These are phyloP conservation scores for Colletotrichum horii DNA, from an alignment of 2,329 filamentous ascomycete genomes.

Conservation along the genomic window DNA sequence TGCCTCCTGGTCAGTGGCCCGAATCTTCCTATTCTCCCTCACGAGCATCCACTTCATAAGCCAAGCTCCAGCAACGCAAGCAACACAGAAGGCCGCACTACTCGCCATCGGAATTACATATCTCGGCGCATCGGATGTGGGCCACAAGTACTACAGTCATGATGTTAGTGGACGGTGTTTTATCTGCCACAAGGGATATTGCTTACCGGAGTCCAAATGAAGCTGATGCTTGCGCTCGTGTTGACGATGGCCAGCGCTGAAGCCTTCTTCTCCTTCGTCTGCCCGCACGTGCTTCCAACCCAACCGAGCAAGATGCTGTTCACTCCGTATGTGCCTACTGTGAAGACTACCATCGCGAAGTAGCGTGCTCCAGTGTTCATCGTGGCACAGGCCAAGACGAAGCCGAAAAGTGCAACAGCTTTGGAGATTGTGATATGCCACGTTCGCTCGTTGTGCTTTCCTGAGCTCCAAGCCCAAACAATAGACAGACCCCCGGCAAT, in stretches of 20 bases:
- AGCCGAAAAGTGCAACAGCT: conserved; percentile 36
- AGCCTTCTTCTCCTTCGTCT: conserved; percentile 45
- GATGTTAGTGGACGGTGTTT: background rate
- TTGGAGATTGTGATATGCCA: conserved; percentile 52
- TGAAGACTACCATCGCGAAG: conserved; percentile 33
- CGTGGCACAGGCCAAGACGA: conserved; percentile 31
- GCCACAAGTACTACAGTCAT: conserved; percentile 38
- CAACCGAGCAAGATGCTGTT: conserved; percentile 42
- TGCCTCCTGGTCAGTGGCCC: conserved; percentile 6
- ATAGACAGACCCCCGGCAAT: conserved; percentile 43
- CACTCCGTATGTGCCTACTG: conserved; percentile 31
- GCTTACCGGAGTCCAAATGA: conserved; percentile 23
- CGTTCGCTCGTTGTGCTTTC: conserved; percentile 49
- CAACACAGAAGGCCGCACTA: conserved; percentile 19
- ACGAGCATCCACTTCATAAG: conserved; percentile 28
- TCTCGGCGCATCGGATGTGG: conserved; percentile 38
- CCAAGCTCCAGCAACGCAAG: conserved; percentile 27
- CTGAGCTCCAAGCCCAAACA: conserved; percentile 33
- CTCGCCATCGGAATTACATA: conserved; percentile 42
- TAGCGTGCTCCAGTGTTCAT: conserved; percentile 31
- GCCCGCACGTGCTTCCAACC: conserved; percentile 38
- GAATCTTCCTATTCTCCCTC: conserved; percentile 25
- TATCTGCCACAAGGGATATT: fast-evolving
- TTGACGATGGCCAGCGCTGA: conserved; percentile 36
- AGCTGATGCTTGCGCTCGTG: conserved; percentile 22